These are phyloP conservation scores for Cardamine resedifolia DNA, from an alignment of 345 rosid species.

Conservation along the genomic window DNA sequence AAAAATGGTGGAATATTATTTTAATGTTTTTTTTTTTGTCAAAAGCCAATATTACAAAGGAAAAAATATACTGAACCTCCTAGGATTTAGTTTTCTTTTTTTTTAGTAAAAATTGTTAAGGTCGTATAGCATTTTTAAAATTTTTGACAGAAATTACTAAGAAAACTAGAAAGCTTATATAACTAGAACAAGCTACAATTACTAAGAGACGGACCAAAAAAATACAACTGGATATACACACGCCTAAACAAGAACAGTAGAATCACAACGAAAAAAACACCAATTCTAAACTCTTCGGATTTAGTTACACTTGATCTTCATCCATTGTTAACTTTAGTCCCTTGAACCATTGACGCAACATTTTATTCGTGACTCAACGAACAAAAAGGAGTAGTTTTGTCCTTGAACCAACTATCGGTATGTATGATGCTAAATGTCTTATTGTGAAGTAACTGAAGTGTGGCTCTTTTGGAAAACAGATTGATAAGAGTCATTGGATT, in stretches of 20 bases:
- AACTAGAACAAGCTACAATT: no score
- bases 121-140: no score
- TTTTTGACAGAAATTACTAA: no score
- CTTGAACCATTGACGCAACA: neutral
- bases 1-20: neutral
- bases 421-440: neutral
- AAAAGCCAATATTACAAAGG: neutral
- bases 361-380: neutral
- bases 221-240: no score
- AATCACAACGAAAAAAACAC: no score
- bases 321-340: neutral
- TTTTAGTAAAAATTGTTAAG: no score
- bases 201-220: no score
- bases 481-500: no score
- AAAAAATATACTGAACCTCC: neutral
- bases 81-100: neutral
- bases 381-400: neutral
- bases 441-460: neutral
- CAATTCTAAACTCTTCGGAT: no score
- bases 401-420: neutral
- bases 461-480: neutral
- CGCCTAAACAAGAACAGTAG: no score
- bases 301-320: neutral
- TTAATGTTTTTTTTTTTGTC: neutral
- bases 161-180: no score